Evolutionary conservation across 1,284 basidiomycete genomes (phyloP).

Genomic region (Xanthoconium separans): DNA sequence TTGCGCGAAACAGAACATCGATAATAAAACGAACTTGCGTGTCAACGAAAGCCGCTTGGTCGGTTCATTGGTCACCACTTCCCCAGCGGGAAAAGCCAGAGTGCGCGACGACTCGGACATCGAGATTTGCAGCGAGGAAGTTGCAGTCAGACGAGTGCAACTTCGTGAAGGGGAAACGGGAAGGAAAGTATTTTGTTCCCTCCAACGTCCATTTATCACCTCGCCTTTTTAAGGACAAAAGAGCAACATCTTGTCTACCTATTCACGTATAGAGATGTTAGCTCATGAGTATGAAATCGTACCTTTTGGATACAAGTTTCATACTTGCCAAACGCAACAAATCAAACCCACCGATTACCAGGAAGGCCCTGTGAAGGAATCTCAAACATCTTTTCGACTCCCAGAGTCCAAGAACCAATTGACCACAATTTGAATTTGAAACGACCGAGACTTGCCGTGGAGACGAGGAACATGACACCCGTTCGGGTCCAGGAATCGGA

Average conservation of each 20-base stretch:
- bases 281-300: not conserved
- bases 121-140: not conserved
- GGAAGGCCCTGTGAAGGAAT: not conserved
- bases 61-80: constrained; percentile 26
- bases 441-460: not conserved
- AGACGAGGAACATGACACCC: too few species aligned
- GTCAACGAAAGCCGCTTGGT: constrained; percentile 19
- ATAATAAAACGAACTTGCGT: constrained; percentile 36
- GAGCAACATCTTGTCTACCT: not conserved
- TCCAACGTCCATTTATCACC: constrained; percentile 5
- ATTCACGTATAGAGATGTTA: not conserved
- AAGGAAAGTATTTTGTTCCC: not conserved
- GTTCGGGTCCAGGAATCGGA: too few species aligned
- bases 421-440: not conserved
- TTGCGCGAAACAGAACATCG: constrained; percentile 45
- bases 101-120: constrained; percentile 14
- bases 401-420: not conserved
- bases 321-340: constrained; percentile 1
- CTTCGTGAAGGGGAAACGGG: not conserved
- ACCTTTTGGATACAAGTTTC: not conserved
- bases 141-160: not conserved
- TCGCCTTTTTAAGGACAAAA: not conserved
- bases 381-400: not conserved
- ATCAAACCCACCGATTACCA: not conserved
- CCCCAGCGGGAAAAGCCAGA: constrained; percentile 12